Evolutionary conservation across 305 asterid genomes (phyloP).

Genomic region (Plantago coronopus): DNA sequence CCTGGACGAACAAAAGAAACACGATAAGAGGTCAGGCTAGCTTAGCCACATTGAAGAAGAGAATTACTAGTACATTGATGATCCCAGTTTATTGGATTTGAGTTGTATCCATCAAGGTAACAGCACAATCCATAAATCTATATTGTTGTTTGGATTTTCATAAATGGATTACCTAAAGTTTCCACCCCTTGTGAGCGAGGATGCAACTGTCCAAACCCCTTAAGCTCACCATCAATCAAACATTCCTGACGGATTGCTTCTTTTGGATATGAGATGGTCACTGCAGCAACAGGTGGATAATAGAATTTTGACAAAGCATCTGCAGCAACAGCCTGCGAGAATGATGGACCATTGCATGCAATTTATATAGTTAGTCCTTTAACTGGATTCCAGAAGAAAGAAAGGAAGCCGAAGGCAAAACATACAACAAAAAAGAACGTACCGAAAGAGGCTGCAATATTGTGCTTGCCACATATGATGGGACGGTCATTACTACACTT

Average conservation of each 20-base stretch:
- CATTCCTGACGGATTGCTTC: slow-evolving; percentile 74
- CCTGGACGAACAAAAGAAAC: slow-evolving; percentile 47
- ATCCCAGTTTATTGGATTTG: slow-evolving; percentile 13
- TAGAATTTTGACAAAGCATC: slow-evolving; percentile 68
- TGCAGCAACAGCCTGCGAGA: slow-evolving; percentile 64
- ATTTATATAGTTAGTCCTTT: slow-evolving; percentile 4
- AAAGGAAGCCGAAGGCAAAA: slow-evolving; percentile 1
- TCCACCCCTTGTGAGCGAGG: slow-evolving; percentile 97
- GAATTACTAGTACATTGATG: slow-evolving; percentile 9
- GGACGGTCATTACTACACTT: slow-evolving; percentile 81
- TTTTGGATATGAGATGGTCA: slow-evolving; percentile 80
- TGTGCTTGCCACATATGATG: slow-evolving; percentile 77
- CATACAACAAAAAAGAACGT: slow-evolving; percentile 30
- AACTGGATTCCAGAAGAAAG: slow-evolving; percentile 14
- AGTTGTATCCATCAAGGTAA: slow-evolving; percentile 14
- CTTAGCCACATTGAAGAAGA: slow-evolving; percentile 10
- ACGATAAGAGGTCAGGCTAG: slow-evolving; percentile 12
- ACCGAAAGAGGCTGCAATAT: slow-evolving; percentile 87
- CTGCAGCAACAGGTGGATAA: slow-evolving; percentile 97
- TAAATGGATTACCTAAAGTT: slow-evolving; percentile 61
- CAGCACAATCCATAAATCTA: slow-evolving; percentile 11
- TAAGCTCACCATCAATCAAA: slow-evolving; percentile 72
- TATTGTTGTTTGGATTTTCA: slow-evolving; percentile 4
- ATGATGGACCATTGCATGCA: slow-evolving; percentile 1
- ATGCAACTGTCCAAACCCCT: slow-evolving; percentile 98